phyloP scores from a whole-genome alignment of 1,284 basidiomycete species.

The Moesziomyces parantarcticus region DNA sequence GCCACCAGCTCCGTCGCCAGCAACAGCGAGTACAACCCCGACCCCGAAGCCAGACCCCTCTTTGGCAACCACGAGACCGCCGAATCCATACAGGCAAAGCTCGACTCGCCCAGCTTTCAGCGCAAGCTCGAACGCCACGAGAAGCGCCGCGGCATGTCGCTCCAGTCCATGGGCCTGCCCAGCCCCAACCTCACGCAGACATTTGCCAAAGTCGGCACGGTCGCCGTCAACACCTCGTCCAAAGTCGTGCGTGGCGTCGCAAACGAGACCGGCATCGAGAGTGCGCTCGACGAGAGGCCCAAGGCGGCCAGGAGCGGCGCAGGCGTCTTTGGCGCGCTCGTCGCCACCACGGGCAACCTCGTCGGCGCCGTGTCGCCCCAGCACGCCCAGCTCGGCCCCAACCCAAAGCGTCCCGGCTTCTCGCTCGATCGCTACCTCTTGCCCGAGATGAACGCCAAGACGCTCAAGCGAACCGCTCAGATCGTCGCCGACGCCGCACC shows the following conservation, averaged over 20 bases:
- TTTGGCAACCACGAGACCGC: constrained; percentile 14
- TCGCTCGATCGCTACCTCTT: constrained; percentile 74
- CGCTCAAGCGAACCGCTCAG: constrained; percentile 63
- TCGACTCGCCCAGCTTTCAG: constrained; percentile 31
- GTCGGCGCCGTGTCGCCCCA: constrained; percentile 65
- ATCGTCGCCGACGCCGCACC: constrained; percentile 65
- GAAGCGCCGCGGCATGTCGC: constrained; percentile 39
- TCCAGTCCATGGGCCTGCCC: constrained; percentile 30
- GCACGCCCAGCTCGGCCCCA: constrained; percentile 73
- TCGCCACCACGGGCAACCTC: constrained; percentile 77
- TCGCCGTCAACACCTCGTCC: constrained; percentile 32
- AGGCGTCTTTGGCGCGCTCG: constrained; percentile 79
- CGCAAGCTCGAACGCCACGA: constrained; percentile 24
- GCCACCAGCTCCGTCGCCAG: constrained; percentile 46
- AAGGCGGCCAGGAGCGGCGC: constrained; percentile 73
- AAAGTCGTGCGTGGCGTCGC: constrained; percentile 58
- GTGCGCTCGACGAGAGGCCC: constrained; percentile 70
- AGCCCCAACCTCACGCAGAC: constrained; percentile 43
- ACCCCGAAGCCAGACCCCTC: constrained; percentile 11
- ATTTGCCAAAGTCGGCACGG: constrained; percentile 46
- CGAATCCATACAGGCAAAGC: constrained; percentile 13
- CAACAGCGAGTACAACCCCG: constrained; percentile 30
- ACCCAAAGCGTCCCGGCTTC: constrained; percentile 77
- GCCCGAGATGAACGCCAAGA: constrained; percentile 67
- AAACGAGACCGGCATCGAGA: constrained; percentile 60